phyloP scores from a whole-genome alignment of 163 green algal genomes.

The Volvox carteri region DNA sequence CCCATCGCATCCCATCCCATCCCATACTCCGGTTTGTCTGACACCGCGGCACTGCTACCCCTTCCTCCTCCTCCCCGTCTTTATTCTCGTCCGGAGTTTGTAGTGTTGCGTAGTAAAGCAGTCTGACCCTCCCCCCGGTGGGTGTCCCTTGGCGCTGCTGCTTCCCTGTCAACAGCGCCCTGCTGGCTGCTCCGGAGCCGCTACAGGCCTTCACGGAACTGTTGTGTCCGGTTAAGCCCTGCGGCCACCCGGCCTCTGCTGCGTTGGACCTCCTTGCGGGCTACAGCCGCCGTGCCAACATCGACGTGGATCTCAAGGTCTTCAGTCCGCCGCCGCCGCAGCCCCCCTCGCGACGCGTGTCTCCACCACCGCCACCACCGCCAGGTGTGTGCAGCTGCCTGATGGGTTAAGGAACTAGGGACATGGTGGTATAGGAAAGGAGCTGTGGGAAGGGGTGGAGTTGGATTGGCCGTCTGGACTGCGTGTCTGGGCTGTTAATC shows the following conservation, averaged over 20 bases:
- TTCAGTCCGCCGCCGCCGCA: conserved; percentile 40
- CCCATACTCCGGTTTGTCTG: too few relatives aligned
- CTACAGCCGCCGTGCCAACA: conserved; percentile 26
- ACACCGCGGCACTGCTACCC: too few relatives aligned
- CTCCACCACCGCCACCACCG: conserved; percentile 30
- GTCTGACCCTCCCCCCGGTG: too few relatives aligned
- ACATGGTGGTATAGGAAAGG: too few relatives aligned
- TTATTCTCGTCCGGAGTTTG: too few relatives aligned
- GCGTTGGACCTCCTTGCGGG: conserved; percentile 13
- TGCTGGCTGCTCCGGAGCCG: conserved; percentile 23
- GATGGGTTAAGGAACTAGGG: too few relatives aligned
- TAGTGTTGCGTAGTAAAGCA: too few relatives aligned
- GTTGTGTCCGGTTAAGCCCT: conserved; percentile 34
- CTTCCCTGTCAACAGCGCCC: background rate
- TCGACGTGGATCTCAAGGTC: conserved; percentile 29
- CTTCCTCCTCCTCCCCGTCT: too few relatives aligned
- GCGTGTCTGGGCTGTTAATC: too few relatives aligned
- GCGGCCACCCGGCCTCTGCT: conserved; percentile 10
- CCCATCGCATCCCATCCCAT: too few relatives aligned
- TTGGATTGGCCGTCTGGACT: too few relatives aligned
- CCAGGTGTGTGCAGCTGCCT: conserved; percentile 26
- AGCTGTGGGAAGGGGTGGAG: background rate
- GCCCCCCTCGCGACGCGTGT: background rate
- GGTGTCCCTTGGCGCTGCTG: too few relatives aligned
- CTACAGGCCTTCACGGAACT: background rate